These are phyloP conservation scores for Buxus sempervirens DNA, from an alignment of 164 flowering plant species.

Conservation along the genomic window DNA sequence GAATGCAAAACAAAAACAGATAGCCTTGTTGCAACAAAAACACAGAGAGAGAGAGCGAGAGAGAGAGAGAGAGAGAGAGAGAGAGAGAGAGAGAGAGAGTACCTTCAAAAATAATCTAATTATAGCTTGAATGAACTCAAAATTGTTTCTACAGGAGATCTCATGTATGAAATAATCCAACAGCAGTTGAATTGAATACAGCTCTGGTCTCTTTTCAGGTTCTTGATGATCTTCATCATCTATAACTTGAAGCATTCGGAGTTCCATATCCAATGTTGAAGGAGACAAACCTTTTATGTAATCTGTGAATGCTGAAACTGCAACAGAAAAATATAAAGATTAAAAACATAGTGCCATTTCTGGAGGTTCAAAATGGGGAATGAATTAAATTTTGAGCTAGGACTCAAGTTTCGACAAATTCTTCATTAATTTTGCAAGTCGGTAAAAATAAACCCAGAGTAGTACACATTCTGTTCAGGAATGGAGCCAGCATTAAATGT, in stretches of 20 bases:
- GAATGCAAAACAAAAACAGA: too few species aligned
- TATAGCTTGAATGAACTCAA: conserved; percentile 88
- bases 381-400: background rate
- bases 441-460: too few species aligned
- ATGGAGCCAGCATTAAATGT: background rate
- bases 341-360: background rate
- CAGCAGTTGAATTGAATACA: conserved; percentile 59
- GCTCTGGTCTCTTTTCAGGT: conserved; percentile 53
- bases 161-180: conserved; percentile 82
- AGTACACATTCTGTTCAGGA: background rate
- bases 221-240: conserved; percentile 68
- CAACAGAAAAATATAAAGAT: conserved; percentile 15
- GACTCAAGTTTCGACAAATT: too few species aligned
- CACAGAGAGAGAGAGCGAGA: too few species aligned
- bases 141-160: conserved; percentile 70
- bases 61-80: too few species aligned
- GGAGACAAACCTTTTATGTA: conserved; percentile 82
- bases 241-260: conserved; percentile 87
- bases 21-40: too few species aligned
- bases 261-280: conserved; percentile 87
- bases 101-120: conserved; percentile 85
- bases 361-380: background rate
- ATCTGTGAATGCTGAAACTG: conserved; percentile 80
- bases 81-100: too few species aligned
- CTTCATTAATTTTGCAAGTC: too few species aligned